Evolutionary conservation across 1,284 basidiomycete genomes (phyloP), one percentile per base, ranked within the genome.

Genomic region (Stygiomarasmius scandens): DNA sequence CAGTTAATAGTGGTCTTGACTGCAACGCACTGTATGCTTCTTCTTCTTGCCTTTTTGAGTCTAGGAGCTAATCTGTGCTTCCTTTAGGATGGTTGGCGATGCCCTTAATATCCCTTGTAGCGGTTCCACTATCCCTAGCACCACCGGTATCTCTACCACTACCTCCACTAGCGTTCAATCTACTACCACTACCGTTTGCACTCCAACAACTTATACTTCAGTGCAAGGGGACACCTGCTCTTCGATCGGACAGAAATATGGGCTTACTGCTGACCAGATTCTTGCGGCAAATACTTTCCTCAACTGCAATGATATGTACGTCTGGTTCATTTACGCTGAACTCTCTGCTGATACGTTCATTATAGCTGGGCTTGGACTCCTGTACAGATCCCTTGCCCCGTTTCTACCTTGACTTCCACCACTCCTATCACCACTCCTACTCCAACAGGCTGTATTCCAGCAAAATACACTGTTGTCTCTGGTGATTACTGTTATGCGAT

Each of bases 1-100:
- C 38, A 47, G 50, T 38, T 49, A 56, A 51, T 1, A 52, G 25
- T 22, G 45, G 27, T 32, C 36, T 48, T 10, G 36, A 44, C n/a
- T 55, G 48, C 19, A 25, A 16, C 53, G 32, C 45, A 20, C 38
- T 47, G 32, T 54, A 47, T 46, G 24, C 25, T 14, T 24, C 11
- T 14, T 24, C 11, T 29, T 43, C 52, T 29, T 22, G 16, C 19
- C 12, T 45, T 22, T 25, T 10, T 43, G 46, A 20, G 46, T 27
- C 43, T 34, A 19, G 3, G 22, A 16, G 16, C 38, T 41, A 16
- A 41, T 16, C 29, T 12, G 38, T 9, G 16, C 11, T 41, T 16
- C 16, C 38, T 41, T 41, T 19, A 41, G 38, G 14, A 16, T 12
- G 38, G 38, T 19, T 16, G 5, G 16, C 5, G n/a, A 12, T n/a